These are phyloP conservation scores for Crithidia expoeki DNA, from an alignment of 208 protist genomes.

Conservation along the genomic window DNA sequence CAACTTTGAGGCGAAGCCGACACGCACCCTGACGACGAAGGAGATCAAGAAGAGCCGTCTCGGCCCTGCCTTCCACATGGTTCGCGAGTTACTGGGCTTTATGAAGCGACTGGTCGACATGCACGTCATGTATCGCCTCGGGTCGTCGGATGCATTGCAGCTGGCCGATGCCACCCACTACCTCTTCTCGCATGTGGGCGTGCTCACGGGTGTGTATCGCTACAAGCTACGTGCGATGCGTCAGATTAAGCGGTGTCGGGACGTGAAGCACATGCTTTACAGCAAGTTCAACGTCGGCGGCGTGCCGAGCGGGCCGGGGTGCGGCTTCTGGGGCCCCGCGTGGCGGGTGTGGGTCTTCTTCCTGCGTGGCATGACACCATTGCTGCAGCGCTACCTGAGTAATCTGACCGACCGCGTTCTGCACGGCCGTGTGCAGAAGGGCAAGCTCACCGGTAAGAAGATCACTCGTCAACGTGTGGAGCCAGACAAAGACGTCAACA, in stretches of 20 bases:
- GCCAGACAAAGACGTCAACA: constrained; percentile 99
- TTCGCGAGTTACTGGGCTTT: constrained; percentile 99
- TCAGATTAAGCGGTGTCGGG: constrained; percentile 99
- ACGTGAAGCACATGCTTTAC: constrained; percentile 99
- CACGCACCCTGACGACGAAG: constrained; percentile 99
- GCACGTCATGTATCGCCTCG: constrained; percentile 99
- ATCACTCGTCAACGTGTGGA: constrained; percentile 99
- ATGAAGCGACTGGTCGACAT: constrained; percentile 99
- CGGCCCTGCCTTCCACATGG: constrained; percentile 99
- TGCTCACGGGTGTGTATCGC: constrained; percentile 99
- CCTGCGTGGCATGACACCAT: constrained; percentile 99
- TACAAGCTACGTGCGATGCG: constrained; percentile 99
- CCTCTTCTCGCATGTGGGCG: constrained; percentile 99
- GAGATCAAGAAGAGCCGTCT: constrained; percentile 99
- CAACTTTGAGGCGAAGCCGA: constrained; percentile 99
- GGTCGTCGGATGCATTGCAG: constrained; percentile 99
- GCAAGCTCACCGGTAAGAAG: constrained; percentile 97
- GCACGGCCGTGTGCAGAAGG: constrained; percentile 96
- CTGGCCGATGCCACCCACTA: constrained; percentile 99
- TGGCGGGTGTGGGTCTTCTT: constrained; percentile 99
- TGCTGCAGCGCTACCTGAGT: constrained; percentile 99
- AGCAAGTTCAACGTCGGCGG: constrained; percentile 99
- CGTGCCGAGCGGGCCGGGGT: constrained; percentile 98
- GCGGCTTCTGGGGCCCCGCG: constrained; percentile 99
- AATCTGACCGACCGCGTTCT: constrained; percentile 99